Conservation (phyloP, 345 rosid species). For the Carallia pectinifolia region DNA sequence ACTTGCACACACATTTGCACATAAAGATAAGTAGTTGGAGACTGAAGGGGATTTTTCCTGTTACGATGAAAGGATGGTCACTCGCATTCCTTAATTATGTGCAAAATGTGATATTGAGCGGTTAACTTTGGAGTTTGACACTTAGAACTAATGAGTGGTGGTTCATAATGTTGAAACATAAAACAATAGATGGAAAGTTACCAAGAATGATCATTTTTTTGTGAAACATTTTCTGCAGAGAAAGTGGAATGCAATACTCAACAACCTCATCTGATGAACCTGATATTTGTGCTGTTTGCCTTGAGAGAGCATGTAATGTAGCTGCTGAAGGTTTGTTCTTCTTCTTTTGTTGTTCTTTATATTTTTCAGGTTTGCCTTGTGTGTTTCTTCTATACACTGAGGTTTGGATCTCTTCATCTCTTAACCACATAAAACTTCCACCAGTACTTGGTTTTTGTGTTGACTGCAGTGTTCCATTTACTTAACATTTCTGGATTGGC, state of each 20-base stretch:
- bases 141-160: neutral
- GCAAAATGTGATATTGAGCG: too few relatives aligned
- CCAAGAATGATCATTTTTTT: neutral
- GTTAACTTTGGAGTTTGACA: neutral
- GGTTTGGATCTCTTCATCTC: neutral
- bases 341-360: conserved; percentile 1
- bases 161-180: neutral
- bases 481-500: too few relatives aligned
- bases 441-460: too few relatives aligned
- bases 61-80: too few relatives aligned
- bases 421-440: neutral
- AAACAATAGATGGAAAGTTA: neutral
- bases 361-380: neutral
- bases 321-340: conserved; percentile 80
- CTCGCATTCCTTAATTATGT: too few relatives aligned
- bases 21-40: neutral
- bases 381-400: neutral
- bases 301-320: conserved; percentile 80
- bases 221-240: conserved; percentile 42
- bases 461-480: too few relatives aligned
- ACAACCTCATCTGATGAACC: conserved; percentile 59
- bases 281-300: conserved; percentile 93
- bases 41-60: neutral
- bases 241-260: conserved; percentile 66
- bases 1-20: neutral